Evolutionary conservation across 2,329 filamentous ascomycete genomes (phyloP), one percentile per base, ranked within the genome.

Genomic region (Talaromyces sp.): DNA sequence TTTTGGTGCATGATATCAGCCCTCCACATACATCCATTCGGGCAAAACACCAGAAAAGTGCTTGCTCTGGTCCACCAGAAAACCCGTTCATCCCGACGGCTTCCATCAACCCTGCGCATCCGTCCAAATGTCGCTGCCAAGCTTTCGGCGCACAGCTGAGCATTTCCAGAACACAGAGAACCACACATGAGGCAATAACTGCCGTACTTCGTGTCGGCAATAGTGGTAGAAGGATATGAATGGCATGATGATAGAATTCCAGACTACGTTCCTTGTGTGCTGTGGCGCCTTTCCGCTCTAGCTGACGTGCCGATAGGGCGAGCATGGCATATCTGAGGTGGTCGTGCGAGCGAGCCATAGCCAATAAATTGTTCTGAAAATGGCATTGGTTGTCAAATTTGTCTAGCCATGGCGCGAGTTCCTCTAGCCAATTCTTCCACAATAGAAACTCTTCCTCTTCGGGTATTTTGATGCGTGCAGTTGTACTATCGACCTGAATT

Each of bases 41-140:
- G 0, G 83, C 83, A 68, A 84, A 86, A 67, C 83, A 85, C 84
- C 84, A 87, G 67, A 86, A 86, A 0, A 86, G 76, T 0, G 83
- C 84, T 68, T 84, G 82, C 7, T 83, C 72, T n/a, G 85, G 70
- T 0, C 83, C 84, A 1, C 82, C 81, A 5, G 78, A 77, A 2
- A 84, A 78, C 0, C 84, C 84, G 39, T 83, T 79, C 5, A 87
- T 82, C 1, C 78, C 79, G 62, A 82, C 80, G 1, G 82, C 79
- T 65, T 82, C 79, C 24, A 87, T 82, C 1, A 87, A 71, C 1
- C 82, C 79, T 1, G 84, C 84, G 66, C 84, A 86, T 0, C 85
- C 85, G 60, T 87, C 84, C 3, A 87, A 71, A 72, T 87, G 85
- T 1, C 82, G 79, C 10, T 81, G 75, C 85, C 84, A 87, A 62